Base-by-base conservation (phyloP, 2,329 filamentous ascomycete species). In the Claviceps africana region DNA sequence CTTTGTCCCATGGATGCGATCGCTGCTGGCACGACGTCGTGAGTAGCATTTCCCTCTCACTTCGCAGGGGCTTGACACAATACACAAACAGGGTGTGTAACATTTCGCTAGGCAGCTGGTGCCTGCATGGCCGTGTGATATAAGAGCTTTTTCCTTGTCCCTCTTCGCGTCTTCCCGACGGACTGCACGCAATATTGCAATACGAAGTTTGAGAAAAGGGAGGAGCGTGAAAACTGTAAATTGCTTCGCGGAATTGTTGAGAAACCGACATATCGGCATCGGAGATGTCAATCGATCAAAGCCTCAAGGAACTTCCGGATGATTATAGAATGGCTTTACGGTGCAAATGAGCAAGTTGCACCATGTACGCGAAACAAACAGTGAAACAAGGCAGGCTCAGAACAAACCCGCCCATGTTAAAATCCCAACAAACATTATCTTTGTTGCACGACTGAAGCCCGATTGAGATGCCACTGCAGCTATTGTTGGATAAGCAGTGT, bases 111-210 rank as follows among this genome's bases (percentile, higher is more conserved):
- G 37, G 30, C 25, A 52, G 50, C 50, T 43, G 19, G 47, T 52
- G 51, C 51, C 46, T 52, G 51, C 51, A 52, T 45, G 31, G 22
- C 21, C 42, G 31, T 25, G 39, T 49, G 44, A 47, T 45, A 45
- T 40, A 39, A 52, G 39, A 33, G 21, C 35, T 13, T 43, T 33
- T 35, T 37, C 25, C 13, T 40, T 4, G 22, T 22, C 21, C 21
- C 4, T 13, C 39, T 48, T 10, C n/a, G 7, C 15, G n/a, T 8
- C 22, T 19, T 45, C 19, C 13, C 33, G 35, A 37, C 37, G 15
- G 10, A 46, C 10, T 30, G 15, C 15, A 25, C 3, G 13, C 22
- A 28, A 44, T n/a, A 4, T 28, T 28, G 22, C 22, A 22, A 50
- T 50, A 33, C 22, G 33, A 11, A 25, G 25, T 22, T 10, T 9